Evolutionary conservation across 106 monocot genomes (phyloP).

Genomic region (Amphibolis antarctica): DNA sequence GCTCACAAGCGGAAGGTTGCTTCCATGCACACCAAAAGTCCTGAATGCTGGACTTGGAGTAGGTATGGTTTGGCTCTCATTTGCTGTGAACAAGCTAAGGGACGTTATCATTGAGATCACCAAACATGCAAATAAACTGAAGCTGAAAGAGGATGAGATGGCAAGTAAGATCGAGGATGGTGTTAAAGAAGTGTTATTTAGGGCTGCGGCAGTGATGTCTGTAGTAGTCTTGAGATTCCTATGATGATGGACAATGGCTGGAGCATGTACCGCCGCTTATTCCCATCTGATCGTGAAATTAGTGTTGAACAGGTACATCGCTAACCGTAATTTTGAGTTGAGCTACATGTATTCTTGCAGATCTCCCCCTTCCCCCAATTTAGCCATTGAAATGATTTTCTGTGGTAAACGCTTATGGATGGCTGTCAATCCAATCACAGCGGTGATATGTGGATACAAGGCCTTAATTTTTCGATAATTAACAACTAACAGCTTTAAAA

Average conservation of each 20-base stretch:
- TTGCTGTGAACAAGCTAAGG: constrained; percentile 36
- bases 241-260: background rate
- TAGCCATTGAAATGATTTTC: no score
- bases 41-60: constrained; percentile 46
- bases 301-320: no score
- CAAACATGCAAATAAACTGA: constrained; percentile 29
- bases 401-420: no score
- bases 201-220: constrained; percentile 29
- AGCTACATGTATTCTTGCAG: no score
- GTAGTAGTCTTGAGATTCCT: constrained; percentile 43
- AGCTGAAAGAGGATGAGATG: constrained; percentile 35
- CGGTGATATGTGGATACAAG: no score
- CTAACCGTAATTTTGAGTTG: no score
- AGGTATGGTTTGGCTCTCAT: constrained; percentile 68
- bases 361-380: no score
- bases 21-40: constrained; percentile 31
- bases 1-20: constrained; percentile 13
- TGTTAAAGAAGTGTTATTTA: constrained; percentile 51
- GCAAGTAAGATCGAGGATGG: constrained; percentile 24
- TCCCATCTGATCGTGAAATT: no score
- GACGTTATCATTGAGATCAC: constrained; percentile 31
- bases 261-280: no score
- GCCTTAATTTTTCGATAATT: no score
- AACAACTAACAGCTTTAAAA: no score
- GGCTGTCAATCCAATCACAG: no score